Evolutionary conservation across 1,284 basidiomycete species (phyloP).

Genomic region (Cutaneotrichosporon cavernicola): DNA sequence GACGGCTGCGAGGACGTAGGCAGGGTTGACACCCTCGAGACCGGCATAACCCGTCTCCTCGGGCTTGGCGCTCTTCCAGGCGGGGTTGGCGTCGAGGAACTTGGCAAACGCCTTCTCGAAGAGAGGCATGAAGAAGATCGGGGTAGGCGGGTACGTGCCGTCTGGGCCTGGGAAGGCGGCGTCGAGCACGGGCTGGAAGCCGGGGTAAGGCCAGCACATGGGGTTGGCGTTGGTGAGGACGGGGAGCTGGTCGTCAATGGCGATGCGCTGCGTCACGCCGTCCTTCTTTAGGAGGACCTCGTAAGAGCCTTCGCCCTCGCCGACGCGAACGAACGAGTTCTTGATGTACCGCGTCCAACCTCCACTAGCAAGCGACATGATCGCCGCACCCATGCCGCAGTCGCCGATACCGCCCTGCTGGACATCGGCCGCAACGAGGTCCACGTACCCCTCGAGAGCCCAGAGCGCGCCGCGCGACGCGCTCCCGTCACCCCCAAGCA

Average conservation of each 20-base stretch:
- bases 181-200: conserved; percentile 27
- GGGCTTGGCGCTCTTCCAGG: conserved; percentile 11
- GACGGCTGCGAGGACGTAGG: conserved; percentile 22
- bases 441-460: conserved; percentile 30
- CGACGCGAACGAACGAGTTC: conserved; percentile 12
- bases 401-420: conserved; percentile 29
- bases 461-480: conserved; percentile 22
- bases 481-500: conserved; percentile 24
- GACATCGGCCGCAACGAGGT: conserved; percentile 28
- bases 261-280: conserved; percentile 13
- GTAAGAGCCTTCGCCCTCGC: conserved; percentile 9
- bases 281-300: conserved; percentile 22
- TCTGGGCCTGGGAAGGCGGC: conserved; percentile 18
- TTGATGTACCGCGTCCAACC: conserved; percentile 25
- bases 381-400: conserved; percentile 28
- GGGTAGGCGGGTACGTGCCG: conserved; percentile 21
- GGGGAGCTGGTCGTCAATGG: conserved; percentile 29
- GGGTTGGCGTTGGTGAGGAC: conserved; percentile 18
- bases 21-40: conserved; percentile 18
- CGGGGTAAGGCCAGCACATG: conserved; percentile 24
- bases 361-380: conserved; percentile 20
- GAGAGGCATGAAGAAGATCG: conserved; percentile 29
- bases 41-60: conserved; percentile 18
- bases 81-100: conserved; percentile 24
- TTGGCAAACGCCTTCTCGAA: conserved; percentile 32